phyloP scores from a whole-genome alignment of 768 basidiomycete genomes.

The Auriscalpium vulgare region DNA sequence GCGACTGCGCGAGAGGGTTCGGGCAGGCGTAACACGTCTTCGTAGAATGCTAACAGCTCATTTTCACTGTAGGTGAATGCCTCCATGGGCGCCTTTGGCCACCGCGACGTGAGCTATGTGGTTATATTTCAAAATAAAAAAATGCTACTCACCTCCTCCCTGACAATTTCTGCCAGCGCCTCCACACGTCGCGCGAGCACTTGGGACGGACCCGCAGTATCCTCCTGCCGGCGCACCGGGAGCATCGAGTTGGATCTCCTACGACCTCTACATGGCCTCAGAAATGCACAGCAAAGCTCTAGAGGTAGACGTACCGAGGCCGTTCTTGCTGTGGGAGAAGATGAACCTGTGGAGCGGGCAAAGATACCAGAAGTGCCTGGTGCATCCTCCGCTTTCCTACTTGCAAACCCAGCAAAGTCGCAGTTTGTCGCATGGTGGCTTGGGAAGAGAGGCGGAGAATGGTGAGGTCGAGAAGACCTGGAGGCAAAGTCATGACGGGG shows the following conservation, averaged over 20 bases:
- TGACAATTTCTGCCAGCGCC: conserved; percentile 4
- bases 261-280: background rate
- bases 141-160: background rate
- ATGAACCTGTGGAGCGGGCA: background rate
- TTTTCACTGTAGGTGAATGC: conserved; percentile 24
- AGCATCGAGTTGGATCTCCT: background rate
- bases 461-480: background rate
- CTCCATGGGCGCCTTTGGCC: background rate
- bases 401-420: background rate
- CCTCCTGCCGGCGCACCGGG: background rate
- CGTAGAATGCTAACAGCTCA: conserved; percentile 32
- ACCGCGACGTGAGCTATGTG: background rate
- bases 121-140: background rate
- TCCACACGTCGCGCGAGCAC: conserved; percentile 11
- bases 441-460: no score
- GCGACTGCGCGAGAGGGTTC: conserved; percentile 6
- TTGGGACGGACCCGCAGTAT: background rate
- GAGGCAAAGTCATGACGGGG: background rate
- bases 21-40: conserved; percentile 28
- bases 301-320: background rate
- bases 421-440: no score
- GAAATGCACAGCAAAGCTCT: background rate
- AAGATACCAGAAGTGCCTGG: background rate
- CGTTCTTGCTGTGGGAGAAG: background rate
- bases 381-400: background rate